Base-by-base conservation (phyloP, 2,329 filamentous ascomycete species). In the Endoconidiophora laricicola region DNA sequence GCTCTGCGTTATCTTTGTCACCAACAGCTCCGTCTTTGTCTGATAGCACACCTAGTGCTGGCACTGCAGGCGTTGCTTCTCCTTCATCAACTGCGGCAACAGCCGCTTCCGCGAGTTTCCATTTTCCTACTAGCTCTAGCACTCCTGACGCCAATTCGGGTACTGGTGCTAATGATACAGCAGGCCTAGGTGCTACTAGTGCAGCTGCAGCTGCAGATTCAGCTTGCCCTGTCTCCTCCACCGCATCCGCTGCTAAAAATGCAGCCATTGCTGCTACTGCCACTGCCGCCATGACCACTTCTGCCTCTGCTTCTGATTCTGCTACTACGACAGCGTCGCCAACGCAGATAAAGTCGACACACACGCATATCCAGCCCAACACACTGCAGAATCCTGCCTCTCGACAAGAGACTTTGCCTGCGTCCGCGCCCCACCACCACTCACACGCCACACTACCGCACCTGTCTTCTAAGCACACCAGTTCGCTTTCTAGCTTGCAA, bases 341-440 rank as follows among this genome's bases (percentile, higher is more conserved):
- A 42, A 22, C 40, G 23, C 26, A 44, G 20, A 26, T n/a, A 16
- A n/a, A 42, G 20, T 23, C 26, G 39, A 36, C 41, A 7, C 39
- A 49, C 10, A 26, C 24, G 18, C 33, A 7, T 33, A 33, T 39
- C 22, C 46, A 48, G 46, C 46, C 39, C 42, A 42, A 42, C 24
- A 43, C n/a, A 26, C 24, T 49, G 47, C 40, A 49, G 43, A 24
- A 44, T 49, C 47, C 47, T 33, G 29, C 29, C 42, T 43, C 46
- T 48, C 26, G 39, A 24, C 46, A 49, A 42, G 36, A 44, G 24
- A 5, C 16, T 16, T 18, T 29, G 29, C 29, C 29, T 33, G 9
- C 20, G 29, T 18, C 40, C 33, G 47, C 41, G 47, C 26, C 40
- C 41, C 47, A 22, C 47, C 47, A 23, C 12, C 24, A 37, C 20